Evolutionary conservation across 1,284 basidiomycete genomes (phyloP).

Genomic region (Earliella scabrosa): DNA sequence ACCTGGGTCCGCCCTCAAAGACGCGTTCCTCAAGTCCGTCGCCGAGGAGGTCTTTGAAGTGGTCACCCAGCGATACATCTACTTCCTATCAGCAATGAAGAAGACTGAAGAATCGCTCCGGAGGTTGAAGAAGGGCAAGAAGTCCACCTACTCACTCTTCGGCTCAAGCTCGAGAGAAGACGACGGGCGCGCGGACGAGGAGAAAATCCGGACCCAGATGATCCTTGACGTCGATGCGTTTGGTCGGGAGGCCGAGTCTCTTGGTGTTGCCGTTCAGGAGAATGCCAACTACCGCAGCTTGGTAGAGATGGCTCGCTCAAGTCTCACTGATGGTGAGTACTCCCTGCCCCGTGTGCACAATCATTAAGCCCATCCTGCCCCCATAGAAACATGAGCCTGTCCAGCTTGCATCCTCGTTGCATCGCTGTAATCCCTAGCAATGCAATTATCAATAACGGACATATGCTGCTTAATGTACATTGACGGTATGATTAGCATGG

Average conservation of each 20-base stretch:
- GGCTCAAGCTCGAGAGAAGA: constrained; percentile 55
- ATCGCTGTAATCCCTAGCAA: background rate
- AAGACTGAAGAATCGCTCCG: constrained; percentile 90
- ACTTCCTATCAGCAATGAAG: constrained; percentile 79
- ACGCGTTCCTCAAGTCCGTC: constrained; percentile 57
- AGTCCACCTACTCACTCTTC: constrained; percentile 77
- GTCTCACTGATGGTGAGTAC: constrained; percentile 32
- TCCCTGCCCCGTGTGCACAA: too few species aligned
- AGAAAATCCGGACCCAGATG: constrained; percentile 85
- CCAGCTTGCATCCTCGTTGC: too few species aligned
- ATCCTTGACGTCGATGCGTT: constrained; percentile 85
- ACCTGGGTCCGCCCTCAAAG: constrained; percentile 60
- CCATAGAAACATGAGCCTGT: background rate
- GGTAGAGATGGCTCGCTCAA: constrained; percentile 60
- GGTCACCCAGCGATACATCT: constrained; percentile 72
- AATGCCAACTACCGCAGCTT: constrained; percentile 62
- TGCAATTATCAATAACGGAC: constrained; percentile 13
- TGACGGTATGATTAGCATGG: constrained; percentile 28
- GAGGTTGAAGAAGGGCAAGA: constrained; percentile 85
- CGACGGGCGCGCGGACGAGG: constrained; percentile 74
- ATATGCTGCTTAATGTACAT: constrained; percentile 36
- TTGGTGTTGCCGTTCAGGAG: constrained; percentile 68
- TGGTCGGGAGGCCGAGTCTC: constrained; percentile 69
- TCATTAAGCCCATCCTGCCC: too few species aligned
- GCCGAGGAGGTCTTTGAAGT: constrained; percentile 73